Evolutionary conservation across 495 filamentous ascomycete genomes (phyloP), one percentile per base, ranked within the genome.

Genomic region (Penicillium cinerascens): DNA sequence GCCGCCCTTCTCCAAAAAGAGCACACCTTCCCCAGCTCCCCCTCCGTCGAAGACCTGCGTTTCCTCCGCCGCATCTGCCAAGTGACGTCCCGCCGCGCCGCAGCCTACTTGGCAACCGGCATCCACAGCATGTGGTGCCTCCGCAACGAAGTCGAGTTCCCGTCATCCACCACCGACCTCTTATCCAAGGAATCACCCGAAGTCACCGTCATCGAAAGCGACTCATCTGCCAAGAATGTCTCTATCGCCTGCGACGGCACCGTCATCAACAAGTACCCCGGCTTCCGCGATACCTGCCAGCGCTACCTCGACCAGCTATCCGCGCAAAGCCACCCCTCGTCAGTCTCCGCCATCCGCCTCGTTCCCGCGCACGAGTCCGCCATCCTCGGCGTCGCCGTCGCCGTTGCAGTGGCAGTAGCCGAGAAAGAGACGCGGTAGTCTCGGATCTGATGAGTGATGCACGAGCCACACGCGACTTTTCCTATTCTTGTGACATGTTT

Each of bases 41-140:
- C 78, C 5, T 71, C 75, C 0, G 54, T 67, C n/a, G 62, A 70
- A 18, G 84, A 87, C 47, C 66, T 86, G 22, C 63, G 62, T 17
- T 85, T 83, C 63, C 55, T 87, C 52, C 78, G 74, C 25, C 72
- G 76, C 21, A 60, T 81, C 50, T 74, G 71, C 43, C 65, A 72
- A 39, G 66, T 71, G n/a, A 79, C 86, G n/a, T 82, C 82, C 11
- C 73, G 66, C 26, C 81, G 84, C 38, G 81, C 84, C 2, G 78
- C 82, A 0, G 82, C 75, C 10, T 87, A 84, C 58, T 69, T 87
- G n/a, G 80, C 84, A 6, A 79, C 81, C 0, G 82, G 78, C 26
- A 79, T 87, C 23, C 82, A 87, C 64, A 82, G 84, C 52, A 78
- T 87, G 56, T 85, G 82, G 72, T 72, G 70, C 13, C 64, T 87